These are phyloP conservation scores for Aureobasidium melanogenum DNA, from an alignment of 2,329 filamentous ascomycete genomes.

Conservation along the genomic window DNA sequence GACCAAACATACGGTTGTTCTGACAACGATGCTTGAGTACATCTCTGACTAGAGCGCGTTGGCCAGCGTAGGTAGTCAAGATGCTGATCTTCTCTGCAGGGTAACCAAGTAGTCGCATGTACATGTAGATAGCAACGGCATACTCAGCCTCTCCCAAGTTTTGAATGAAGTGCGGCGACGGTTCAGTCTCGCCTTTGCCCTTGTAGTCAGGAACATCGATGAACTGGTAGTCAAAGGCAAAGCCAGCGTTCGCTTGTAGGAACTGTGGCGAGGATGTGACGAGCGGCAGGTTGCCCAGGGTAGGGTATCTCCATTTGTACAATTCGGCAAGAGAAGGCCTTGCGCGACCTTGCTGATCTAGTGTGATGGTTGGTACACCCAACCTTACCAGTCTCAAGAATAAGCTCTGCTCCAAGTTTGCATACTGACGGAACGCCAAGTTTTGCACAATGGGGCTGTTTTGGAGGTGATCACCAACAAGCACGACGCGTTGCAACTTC, in stretches of 20 bases:
- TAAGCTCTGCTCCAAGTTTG: conserved; percentile 90
- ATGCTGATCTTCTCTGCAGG: conserved; percentile 78
- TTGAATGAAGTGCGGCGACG: conserved; percentile 88
- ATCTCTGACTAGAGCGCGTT: conserved; percentile 78
- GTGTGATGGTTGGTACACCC: conserved; percentile 79
- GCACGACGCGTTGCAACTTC: conserved; percentile 74
- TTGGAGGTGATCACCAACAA: conserved; percentile 92
- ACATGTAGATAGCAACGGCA: conserved; percentile 88
- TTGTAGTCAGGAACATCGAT: conserved; percentile 93
- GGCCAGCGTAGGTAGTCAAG: conserved; percentile 86
- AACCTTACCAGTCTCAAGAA: conserved; percentile 86
- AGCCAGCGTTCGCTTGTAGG: conserved; percentile 75
- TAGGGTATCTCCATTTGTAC: conserved; percentile 87
- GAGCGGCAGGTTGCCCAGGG: conserved; percentile 67
- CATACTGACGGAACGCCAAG: conserved; percentile 85
- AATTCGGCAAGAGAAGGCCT: conserved; percentile 78
- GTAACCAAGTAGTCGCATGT: conserved; percentile 94
- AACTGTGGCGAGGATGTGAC: conserved; percentile 65
- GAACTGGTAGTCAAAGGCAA: conserved; percentile 92
- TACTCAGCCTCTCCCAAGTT: conserved; percentile 97
- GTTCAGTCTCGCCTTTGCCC: conserved; percentile 77
- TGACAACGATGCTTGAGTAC: conserved; percentile 77
- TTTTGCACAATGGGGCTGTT: conserved; percentile 96
- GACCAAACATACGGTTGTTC: conserved; percentile 73
- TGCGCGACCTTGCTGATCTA: conserved; percentile 90